Conservation (phyloP, 345 rosid species). For the Eucalyptus pauciflora region DNA sequence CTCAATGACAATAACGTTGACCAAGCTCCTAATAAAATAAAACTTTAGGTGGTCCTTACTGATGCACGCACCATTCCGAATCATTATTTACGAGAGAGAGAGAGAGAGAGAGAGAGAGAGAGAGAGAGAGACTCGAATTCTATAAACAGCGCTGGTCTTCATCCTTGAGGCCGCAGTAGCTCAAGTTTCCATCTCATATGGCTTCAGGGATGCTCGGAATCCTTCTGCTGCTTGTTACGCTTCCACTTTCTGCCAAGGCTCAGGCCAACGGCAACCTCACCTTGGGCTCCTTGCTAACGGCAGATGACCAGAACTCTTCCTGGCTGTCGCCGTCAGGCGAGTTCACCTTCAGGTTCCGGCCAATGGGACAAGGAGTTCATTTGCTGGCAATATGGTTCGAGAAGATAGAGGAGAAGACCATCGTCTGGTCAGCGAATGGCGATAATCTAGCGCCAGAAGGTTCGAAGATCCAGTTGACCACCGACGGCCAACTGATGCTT, state of each 20-base stretch:
- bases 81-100: too few relatives aligned
- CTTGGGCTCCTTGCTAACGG: conserved; percentile 8
- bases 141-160: neutral
- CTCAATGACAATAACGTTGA: neutral
- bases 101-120: too few relatives aligned
- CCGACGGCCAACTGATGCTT: conserved; percentile 17
- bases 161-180: neutral
- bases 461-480: conserved; percentile 20
- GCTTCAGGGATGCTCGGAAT: neutral
- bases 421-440: conserved; percentile 34
- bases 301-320: neutral
- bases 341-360: conserved; percentile 35
- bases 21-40: neutral
- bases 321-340: conserved; percentile 35
- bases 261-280: conserved; percentile 4
- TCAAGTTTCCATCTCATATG: neutral
- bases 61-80: neutral
- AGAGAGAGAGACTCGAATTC: neutral
- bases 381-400: conserved; percentile 25
- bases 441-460: conserved; percentile 9
- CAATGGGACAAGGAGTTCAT: neutral
- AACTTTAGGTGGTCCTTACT: neutral
- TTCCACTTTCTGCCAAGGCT: neutral
- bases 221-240: neutral
- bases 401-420: conserved; percentile 22